Evolutionary conservation across 1,284 basidiomycete species (phyloP).

Genomic region (Trichosporon ovoides): DNA sequence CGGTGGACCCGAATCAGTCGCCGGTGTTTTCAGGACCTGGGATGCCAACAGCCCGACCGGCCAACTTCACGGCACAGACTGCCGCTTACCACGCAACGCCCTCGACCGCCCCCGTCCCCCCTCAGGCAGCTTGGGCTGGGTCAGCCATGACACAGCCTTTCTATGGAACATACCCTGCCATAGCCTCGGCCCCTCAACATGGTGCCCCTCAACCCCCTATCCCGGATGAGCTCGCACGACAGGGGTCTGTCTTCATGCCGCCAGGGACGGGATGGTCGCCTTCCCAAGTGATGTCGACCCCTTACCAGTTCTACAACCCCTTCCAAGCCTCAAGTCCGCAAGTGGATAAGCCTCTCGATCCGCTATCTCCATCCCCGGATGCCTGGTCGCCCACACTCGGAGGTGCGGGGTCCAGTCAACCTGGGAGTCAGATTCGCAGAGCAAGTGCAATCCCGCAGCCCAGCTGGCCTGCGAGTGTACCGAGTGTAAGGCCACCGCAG

Average conservation of each 20-base stretch:
- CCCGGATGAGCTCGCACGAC: slow-evolving; percentile 14
- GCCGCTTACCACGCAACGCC: slow-evolving; percentile 11
- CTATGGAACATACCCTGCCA: slow-evolving; percentile 12
- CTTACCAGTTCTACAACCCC: slow-evolving; percentile 17
- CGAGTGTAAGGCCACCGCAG: neutral
- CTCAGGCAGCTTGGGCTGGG: slow-evolving; percentile 14
- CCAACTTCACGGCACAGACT: neutral
- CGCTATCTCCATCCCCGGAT: slow-evolving; percentile 12
- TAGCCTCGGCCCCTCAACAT: slow-evolving; percentile 9
- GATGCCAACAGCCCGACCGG: neutral
- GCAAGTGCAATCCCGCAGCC: neutral
- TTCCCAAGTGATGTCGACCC: slow-evolving; percentile 16
- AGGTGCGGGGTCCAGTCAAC: neutral
- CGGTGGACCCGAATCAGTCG: slow-evolving; percentile 9
- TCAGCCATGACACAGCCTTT: slow-evolving; percentile 9
- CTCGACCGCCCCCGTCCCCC: slow-evolving; percentile 10
- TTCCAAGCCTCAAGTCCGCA: slow-evolving; percentile 11
- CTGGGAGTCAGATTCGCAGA: slow-evolving; percentile 8
- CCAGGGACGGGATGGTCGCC: slow-evolving; percentile 15
- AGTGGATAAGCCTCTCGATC: slow-evolving; percentile 12
- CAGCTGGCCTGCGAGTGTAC: neutral
- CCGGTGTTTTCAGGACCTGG: neutral
- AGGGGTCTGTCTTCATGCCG: slow-evolving; percentile 14
- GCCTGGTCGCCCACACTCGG: slow-evolving; percentile 12
- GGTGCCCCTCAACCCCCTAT: slow-evolving; percentile 1